phyloP scores from a whole-genome alignment of 2,329 filamentous ascomycete genomes.

The Helotiales sp. region DNA sequence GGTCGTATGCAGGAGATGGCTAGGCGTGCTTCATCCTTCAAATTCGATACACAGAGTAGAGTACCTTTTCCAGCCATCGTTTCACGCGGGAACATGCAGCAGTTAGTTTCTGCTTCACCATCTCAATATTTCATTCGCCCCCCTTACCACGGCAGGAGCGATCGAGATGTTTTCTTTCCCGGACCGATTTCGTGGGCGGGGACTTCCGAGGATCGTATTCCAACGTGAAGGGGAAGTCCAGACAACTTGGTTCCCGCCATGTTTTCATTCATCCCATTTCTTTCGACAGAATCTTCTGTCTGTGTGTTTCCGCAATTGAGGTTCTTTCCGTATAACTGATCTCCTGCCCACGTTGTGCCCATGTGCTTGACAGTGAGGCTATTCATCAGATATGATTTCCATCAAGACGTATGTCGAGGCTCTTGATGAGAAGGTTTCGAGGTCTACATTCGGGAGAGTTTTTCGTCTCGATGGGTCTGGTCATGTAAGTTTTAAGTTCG shows the following conservation, averaged over 20 bases:
- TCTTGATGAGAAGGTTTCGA: constrained; percentile 19
- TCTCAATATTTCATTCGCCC: background rate
- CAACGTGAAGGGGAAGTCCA: background rate
- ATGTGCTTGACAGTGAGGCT: constrained; percentile 11
- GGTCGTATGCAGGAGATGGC: background rate
- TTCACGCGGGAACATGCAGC: constrained; percentile 15
- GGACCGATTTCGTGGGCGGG: background rate
- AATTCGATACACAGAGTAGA: background rate
- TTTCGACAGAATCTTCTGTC: background rate
- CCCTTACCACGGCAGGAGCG: background rate
- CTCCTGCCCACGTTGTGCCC: constrained; percentile 18
- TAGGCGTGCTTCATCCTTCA: background rate
- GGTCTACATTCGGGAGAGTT: constrained; percentile 49
- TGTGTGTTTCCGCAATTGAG: background rate
- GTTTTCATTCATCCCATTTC: background rate
- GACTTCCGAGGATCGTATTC: background rate
- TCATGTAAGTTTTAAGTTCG: constrained; percentile 49
- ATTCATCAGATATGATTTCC: constrained; percentile 15
- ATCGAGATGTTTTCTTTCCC: background rate
- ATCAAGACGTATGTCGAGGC: constrained; percentile 9
- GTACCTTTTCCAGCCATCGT: background rate
- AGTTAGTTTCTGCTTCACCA: constrained; percentile 8
- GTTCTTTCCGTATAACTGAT: constrained; percentile 12
- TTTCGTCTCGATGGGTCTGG: constrained; percentile 70
- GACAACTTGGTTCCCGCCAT: background rate